Evolutionary conservation across 129 eudicot species (phyloP).

Genomic region (Tagetes erecta): DNA sequence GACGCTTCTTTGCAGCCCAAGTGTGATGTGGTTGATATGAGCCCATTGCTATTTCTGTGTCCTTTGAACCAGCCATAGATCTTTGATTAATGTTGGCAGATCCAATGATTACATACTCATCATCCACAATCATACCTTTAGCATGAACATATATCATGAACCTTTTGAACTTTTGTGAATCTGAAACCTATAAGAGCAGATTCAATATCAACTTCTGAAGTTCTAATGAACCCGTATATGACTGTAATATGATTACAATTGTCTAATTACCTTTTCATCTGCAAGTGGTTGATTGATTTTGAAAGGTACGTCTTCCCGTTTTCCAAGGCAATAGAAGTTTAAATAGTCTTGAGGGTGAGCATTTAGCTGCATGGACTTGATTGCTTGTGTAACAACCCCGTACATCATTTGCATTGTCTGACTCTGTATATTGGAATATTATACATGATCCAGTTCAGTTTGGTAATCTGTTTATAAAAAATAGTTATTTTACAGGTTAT

Average conservation of each 20-base stretch:
- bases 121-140: constrained; percentile 96
- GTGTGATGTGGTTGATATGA: constrained; percentile 87
- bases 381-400: constrained; percentile 58
- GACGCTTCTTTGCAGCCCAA: constrained; percentile 38
- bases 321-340: constrained; percentile 91
- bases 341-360: constrained; percentile 80
- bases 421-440: constrained; percentile 39
- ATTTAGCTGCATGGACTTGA: constrained; percentile 64
- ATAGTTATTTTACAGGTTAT: not conserved
- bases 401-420: constrained; percentile 96
- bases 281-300: constrained; percentile 39
- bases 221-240: constrained; percentile 13
- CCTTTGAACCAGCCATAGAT: constrained; percentile 95
- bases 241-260: not conserved
- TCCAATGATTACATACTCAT: constrained; percentile 86
- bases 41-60: constrained; percentile 98
- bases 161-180: constrained; percentile 61
- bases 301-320: constrained; percentile 62
- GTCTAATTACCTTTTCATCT: constrained; percentile 59
- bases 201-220: constrained; percentile 13
- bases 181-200: constrained; percentile 52
- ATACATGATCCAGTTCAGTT: not conserved
- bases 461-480: not conserved
- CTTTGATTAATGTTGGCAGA: constrained; percentile 95
- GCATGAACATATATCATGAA: constrained; percentile 97